Evolutionary conservation across 1,139 yeast genomes (phyloP), one percentile per base, ranked within the genome.

Genomic region (Taphrina communis): DNA sequence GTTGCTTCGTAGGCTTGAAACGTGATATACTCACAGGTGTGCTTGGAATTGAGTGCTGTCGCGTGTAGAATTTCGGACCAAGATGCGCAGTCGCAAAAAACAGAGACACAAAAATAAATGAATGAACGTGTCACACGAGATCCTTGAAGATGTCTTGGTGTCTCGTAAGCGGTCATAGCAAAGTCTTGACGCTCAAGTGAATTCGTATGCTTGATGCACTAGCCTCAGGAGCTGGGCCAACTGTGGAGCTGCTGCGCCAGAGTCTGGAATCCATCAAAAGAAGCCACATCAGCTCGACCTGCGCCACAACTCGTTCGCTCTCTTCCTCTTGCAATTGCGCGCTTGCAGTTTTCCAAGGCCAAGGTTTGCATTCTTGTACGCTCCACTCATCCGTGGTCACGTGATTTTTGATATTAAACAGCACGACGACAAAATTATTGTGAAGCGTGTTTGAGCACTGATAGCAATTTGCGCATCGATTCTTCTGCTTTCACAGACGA

Each of bases 201-300:
- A 7, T 44, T 44, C 48, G 48, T 44, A 25, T 25, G 4, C 31
- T 25, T 25, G 31, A 25, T 25, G 4, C 31, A 25, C 31, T 25
- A 25, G 31, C 31, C 31, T 25, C 31, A 2, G 31, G 31, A 25
- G 31, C 31, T 25, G 31, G 31, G 31, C 31, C 31, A 25, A 25
- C 36, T 50, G 31, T 50, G 53, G 36, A 21, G 53, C 51, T 12
- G 53, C 51, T 12, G n/a, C n/a, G 11, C 51, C 25, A 50, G 36
- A 25, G 36, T 21, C 31, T 50, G 36, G 53, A 50, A 50, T 17
- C 53, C 35, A 50, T 2, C 48, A n/a, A 2, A 2, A 14, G 8
- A 14, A 44, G 48, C 48, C 48, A 44, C 48, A 44, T n/a, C n/a
- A 14, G 12, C 19, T 44, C 48, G n/a, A 17, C n/a, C n/a, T 44